These are phyloP conservation scores for Penicillium glabrum DNA, from an alignment of 2,329 filamentous ascomycete species.

Conservation along the genomic window DNA sequence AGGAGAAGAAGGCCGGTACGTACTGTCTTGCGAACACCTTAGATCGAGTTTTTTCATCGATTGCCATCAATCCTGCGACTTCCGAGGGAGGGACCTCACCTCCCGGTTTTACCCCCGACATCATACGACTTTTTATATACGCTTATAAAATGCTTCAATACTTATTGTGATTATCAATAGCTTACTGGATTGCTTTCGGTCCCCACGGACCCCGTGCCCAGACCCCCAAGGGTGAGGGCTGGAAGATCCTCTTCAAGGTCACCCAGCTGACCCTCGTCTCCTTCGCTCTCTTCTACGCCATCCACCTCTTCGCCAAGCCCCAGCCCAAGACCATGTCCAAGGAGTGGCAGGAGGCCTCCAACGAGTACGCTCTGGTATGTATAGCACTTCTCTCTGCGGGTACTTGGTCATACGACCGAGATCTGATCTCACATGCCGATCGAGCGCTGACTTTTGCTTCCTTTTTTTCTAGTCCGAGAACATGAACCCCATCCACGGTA, in stretches of 20 bases:
- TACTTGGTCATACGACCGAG: neutral
- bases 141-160: slow-evolving; percentile 20
- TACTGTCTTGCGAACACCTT: slow-evolving; percentile 31
- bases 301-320: slow-evolving; percentile 71
- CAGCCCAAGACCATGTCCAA: slow-evolving; percentile 86
- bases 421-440: slow-evolving; percentile 10
- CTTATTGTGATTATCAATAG: slow-evolving; percentile 51
- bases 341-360: slow-evolving; percentile 94
- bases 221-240: slow-evolving; percentile 78
- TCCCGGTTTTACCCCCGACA: neutral
- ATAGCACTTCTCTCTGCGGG: neutral
- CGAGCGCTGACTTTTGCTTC: slow-evolving; percentile 17
- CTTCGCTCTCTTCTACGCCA: slow-evolving; percentile 68
- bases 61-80: slow-evolving; percentile 13
- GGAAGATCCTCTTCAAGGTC: slow-evolving; percentile 75
- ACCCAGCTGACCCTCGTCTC: slow-evolving; percentile 65
- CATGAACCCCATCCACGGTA: slow-evolving; percentile 81
- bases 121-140: slow-evolving; percentile 1
- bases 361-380: slow-evolving; percentile 89
- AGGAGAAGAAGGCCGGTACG: slow-evolving; percentile 99
- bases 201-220: slow-evolving; percentile 88
- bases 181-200: slow-evolving; percentile 98
- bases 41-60: neutral
- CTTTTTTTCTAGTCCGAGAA: slow-evolving; percentile 66
- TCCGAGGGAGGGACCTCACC: slow-evolving; percentile 14